These are phyloP conservation scores for Selenicereus undatus DNA, from an alignment of 148 eudicot species.

Conservation along the genomic window DNA sequence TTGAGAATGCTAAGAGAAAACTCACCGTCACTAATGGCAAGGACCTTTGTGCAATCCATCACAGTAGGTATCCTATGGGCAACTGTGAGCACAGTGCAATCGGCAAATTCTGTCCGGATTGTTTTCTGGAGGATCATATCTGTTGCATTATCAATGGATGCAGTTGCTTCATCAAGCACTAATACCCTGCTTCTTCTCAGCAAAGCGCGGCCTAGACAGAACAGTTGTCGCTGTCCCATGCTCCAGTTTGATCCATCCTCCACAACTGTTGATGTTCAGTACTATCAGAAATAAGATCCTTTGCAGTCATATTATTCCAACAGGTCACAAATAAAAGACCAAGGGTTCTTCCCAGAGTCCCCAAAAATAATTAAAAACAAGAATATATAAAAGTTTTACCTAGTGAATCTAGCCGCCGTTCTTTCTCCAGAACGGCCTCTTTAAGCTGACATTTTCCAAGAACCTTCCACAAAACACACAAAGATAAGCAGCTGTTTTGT, in stretches of 20 bases:
- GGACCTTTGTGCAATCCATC: constrained; percentile 86
- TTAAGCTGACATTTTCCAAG: constrained; percentile 85
- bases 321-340: neutral
- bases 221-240: constrained; percentile 91
- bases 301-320: neutral
- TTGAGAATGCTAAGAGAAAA: neutral
- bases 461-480: constrained; percentile 35
- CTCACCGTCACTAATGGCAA: constrained; percentile 78
- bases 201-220: constrained; percentile 85
- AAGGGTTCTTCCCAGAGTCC: no score
- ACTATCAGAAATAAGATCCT: neutral
- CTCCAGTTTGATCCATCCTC: constrained; percentile 98
- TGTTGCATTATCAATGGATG: constrained; percentile 79
- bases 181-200: constrained; percentile 77
- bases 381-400: constrained; percentile 33
- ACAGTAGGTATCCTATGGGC: constrained; percentile 90
- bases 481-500: neutral
- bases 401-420: constrained; percentile 55
- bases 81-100: constrained; percentile 77
- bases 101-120: constrained; percentile 62
- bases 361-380: no score
- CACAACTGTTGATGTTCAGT: constrained; percentile 39
- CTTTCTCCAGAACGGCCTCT: constrained; percentile 75
- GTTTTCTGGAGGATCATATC: constrained; percentile 70
- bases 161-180: constrained; percentile 96